Percentiles rank a stretch among this genome's conserved stretches.
These are phyloP conservation scores for Gastrodia elata DNA, from an alignment of 106 monocot genomes.

Conservation along the genomic window DNA sequence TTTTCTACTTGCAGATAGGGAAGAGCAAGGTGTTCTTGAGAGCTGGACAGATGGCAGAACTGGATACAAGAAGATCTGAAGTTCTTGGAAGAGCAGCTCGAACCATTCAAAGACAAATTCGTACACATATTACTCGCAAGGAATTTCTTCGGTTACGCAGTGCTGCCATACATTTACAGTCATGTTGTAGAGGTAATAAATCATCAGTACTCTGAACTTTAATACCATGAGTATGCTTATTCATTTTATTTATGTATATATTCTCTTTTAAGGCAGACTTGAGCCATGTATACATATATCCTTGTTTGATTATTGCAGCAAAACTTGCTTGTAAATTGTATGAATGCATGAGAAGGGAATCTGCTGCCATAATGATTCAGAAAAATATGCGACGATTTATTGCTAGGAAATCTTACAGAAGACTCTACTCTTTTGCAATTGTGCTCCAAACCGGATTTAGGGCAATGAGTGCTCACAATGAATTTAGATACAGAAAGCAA, in stretches of 20 bases:
- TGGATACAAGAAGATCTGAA: conserved; percentile 81
- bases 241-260: background rate
- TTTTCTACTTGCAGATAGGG: conserved; percentile 49
- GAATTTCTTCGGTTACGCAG: conserved; percentile 44
- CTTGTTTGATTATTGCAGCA: conserved; percentile 27
- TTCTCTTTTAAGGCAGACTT: background rate
- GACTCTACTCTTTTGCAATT: conserved; percentile 35
- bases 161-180: conserved; percentile 61
- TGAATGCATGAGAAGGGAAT: conserved; percentile 61
- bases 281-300: background rate
- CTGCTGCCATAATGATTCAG: conserved; percentile 69
- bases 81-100: conserved; percentile 69
- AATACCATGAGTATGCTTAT: background rate
- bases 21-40: conserved; percentile 80
- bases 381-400: conserved; percentile 41
- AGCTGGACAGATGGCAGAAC: conserved; percentile 96
- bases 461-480: conserved; percentile 62
- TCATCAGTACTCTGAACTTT: background rate
- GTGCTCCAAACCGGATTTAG: conserved; percentile 65
- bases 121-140: conserved; percentile 62
- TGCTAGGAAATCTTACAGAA: conserved; percentile 41
- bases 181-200: conserved; percentile 59
- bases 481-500: conserved; percentile 69
- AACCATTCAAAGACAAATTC: conserved; percentile 77
- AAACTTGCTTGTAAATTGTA: conserved; percentile 62